Base-by-base conservation (phyloP, 2,329 filamentous ascomycete genomes). In the Hypomyces perniciosus region DNA sequence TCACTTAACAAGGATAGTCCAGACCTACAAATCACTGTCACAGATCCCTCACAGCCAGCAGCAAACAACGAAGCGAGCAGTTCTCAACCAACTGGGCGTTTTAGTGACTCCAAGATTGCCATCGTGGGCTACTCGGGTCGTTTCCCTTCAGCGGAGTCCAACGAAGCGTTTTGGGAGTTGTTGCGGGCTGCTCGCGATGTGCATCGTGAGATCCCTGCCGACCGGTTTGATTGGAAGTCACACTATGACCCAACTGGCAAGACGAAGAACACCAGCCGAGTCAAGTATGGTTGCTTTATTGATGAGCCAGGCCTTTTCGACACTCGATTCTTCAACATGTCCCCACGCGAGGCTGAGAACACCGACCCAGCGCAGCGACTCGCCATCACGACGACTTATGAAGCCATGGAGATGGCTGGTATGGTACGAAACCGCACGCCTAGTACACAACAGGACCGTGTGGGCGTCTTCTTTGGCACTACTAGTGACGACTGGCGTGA, bases 271-370 rank as follows among this genome's bases (percentile, higher is more conserved):
- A 86, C 85, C 44, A 83, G 78, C 29, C 78, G 84, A 57, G 85
- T 84, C 2, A 83, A 81, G 9, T 88, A 80, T 55, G 86, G 86
- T 6, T 88, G 84, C 68, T 90, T 70, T 56, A 68, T 89, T 49
- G 79, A 88, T 34, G 76, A 88, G 46, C 85, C 86, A 0, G 85
- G 84, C 42, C 71, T 85, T 8, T 91, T 92, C 57, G 88, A 92
- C 60, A 80, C 85, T 1, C 74, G 80, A 0, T 90, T 92, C 72
- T 92, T 92, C 76, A 88, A 88, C 65, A 90, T 92, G 77, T 90
- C 86, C 34, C 86, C 88, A 1, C 79, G 84, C 54, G 88, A 92
- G 67, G 87, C 87, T 8, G 77, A 79, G 43, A 83, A 88, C 58
- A 86, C 81, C 0, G 88, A 92, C 64, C 88, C 88, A 0, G 85